These are phyloP conservation scores for Neonectria neomacrospora DNA, from an alignment of 2,329 filamentous ascomycete genomes.

Conservation along the genomic window DNA sequence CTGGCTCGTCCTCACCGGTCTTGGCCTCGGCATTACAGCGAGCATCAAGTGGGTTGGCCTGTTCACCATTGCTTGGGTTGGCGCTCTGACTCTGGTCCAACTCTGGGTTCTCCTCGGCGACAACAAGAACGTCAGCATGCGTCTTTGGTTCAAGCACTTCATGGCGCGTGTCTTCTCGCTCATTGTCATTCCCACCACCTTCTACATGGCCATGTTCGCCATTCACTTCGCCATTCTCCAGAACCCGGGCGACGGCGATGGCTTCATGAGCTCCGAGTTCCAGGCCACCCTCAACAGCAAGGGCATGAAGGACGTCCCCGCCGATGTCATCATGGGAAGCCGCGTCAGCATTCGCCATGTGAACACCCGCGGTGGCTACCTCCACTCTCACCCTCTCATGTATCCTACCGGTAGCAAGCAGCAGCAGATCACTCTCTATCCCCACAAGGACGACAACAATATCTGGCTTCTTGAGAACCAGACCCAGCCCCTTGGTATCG, in stretches of 20 bases:
- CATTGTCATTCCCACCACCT: slow-evolving; percentile 85
- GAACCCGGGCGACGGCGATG: slow-evolving; percentile 96
- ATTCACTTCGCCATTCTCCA: slow-evolving; percentile 94
- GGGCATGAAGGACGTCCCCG: slow-evolving; percentile 93
- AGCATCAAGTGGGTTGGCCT: slow-evolving; percentile 99
- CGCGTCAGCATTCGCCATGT: slow-evolving; percentile 88
- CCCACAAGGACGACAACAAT: slow-evolving; percentile 99
- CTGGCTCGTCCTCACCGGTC: slow-evolving; percentile 88
- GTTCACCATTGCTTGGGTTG: slow-evolving; percentile 99
- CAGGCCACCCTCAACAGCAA: slow-evolving; percentile 97
- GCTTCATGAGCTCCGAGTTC: slow-evolving; percentile 99
- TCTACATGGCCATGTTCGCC: slow-evolving; percentile 97
- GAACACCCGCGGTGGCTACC: slow-evolving; percentile 97
- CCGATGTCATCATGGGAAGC: slow-evolving; percentile 90
- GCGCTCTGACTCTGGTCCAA: slow-evolving; percentile 87
- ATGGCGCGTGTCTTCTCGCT: slow-evolving; percentile 91
- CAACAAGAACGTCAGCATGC: slow-evolving; percentile 83
- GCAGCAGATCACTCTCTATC: slow-evolving; percentile 97
- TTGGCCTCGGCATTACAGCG: slow-evolving; percentile 87
- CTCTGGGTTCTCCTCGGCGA: slow-evolving; percentile 96
- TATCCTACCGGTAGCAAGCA: slow-evolving; percentile 98
- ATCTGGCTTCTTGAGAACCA: slow-evolving; percentile 94
- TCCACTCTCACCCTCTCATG: slow-evolving; percentile 97
- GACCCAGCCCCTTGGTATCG: slow-evolving; percentile 84
- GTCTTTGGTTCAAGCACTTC: slow-evolving; percentile 93